These are phyloP conservation scores for Solanum boliviense DNA, from an alignment of 257 asterid species.

Conservation along the genomic window DNA sequence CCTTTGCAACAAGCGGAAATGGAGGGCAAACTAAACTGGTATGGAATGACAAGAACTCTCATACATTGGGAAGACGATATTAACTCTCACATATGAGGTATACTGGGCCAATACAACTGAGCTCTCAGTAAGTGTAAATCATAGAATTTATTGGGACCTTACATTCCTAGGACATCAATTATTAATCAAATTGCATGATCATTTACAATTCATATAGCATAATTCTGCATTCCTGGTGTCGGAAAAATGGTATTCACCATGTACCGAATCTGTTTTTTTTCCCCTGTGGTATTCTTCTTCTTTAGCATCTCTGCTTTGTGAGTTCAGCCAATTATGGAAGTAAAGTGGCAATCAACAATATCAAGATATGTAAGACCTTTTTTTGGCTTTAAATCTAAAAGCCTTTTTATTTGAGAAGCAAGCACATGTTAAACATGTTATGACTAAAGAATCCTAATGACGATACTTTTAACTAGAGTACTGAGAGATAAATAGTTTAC, in stretches of 20 bases:
- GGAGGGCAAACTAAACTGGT: conserved; percentile 84
- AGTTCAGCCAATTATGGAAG: background rate
- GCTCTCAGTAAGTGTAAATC: background rate
- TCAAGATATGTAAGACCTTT: background rate
- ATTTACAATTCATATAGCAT: background rate
- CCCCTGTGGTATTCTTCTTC: background rate
- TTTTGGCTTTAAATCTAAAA: background rate
- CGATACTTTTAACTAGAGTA: background rate
- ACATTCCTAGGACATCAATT: background rate
- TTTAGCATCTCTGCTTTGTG: background rate
- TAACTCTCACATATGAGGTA: conserved; percentile 9
- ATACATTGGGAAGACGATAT: conserved; percentile 29
- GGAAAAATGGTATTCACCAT: background rate
- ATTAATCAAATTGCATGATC: background rate
- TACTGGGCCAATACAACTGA: background rate
- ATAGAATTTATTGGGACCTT: background rate
- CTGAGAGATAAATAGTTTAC: background rate
- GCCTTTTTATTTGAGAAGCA: background rate
- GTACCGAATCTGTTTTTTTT: background rate
- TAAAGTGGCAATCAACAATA: background rate
- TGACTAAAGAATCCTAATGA: background rate
- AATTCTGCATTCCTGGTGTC: background rate
- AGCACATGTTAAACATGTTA: background rate
- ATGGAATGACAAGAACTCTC: conserved; percentile 56
- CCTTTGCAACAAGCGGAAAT: conserved; percentile 63